Base-by-base conservation (phyloP, 1,284 basidiomycete genomes). In the Fomitopsis schrenkii region DNA sequence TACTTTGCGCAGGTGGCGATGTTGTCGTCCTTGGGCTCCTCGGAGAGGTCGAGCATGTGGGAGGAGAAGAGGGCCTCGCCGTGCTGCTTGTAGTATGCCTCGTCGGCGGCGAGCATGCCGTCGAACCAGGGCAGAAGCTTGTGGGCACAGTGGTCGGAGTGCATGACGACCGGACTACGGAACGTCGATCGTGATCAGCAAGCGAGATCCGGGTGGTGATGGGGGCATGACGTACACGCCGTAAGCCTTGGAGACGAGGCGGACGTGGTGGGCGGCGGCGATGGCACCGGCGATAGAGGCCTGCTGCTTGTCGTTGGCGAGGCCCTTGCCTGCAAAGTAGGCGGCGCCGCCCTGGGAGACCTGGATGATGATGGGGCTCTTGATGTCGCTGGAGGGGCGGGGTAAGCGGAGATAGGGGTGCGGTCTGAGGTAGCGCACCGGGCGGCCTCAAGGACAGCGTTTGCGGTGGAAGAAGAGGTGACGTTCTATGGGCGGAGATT, bases 121-220 rank as follows among this genome's bases (percentile, higher is more conserved):
- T 99, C 97, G 80, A 98, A 98, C 97, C 97, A 99, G 15, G 92
- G 96, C 62, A 99, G 88, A 67, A 99, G 94, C 80, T 99, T 99
- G 76, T 97, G 84, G 55, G 97, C 97, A 75, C 97, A 99, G 83
- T 99, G 97, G 80, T 99, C 97, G 66, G 94, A 94, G 89, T 99
- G 97, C 74, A 99, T 83, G 66, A 99, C 86, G 71, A 99, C 97
- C 70, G 97, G 97, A 65, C 92, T 94, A 22, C 2, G 22, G 22
- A 22, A 22, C 2, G 66, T 2, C 19, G 40, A 38, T 22, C 35
- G 28, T 22, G 10, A 38, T 19, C 56, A 52, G 45, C 8, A 55
- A 22, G 30, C 30, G 46, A 48, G 44, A 26, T 50, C 57, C 17
- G 50, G 58, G 35, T 45, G 54, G 42, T 58, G 56, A 22, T 22